Conservation (phyloP, 495 filamentous ascomycete species). For the Penicillium egyptiacum region DNA sequence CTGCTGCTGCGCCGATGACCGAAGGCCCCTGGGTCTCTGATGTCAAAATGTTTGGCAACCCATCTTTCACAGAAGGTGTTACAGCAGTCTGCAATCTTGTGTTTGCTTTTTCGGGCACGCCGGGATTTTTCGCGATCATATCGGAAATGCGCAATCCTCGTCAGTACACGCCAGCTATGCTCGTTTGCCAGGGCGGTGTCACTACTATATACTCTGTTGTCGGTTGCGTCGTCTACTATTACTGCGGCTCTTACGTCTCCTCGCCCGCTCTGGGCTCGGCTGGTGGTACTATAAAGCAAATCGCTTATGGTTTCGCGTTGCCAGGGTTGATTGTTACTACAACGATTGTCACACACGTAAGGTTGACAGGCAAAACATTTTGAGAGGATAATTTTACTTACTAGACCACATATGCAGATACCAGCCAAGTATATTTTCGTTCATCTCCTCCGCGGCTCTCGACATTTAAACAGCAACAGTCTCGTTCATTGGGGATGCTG, state of each 20-base stretch:
- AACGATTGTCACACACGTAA: constrained; percentile 23
- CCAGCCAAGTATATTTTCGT: constrained; percentile 59
- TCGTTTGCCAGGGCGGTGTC: constrained; percentile 38
- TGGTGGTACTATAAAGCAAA: constrained; percentile 57
- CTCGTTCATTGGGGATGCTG: constrained; percentile 54
- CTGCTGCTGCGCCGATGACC: constrained; percentile 26
- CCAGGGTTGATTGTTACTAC: constrained; percentile 46
- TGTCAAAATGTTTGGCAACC: constrained; percentile 23
- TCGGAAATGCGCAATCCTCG: constrained; percentile 68
- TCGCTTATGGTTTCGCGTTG: constrained; percentile 69
- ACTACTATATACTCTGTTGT: constrained; percentile 64
- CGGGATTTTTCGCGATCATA: constrained; percentile 66
- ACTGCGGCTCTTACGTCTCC: constrained; percentile 60
- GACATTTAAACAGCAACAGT: constrained; percentile 54
- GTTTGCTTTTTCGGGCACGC: constrained; percentile 61
- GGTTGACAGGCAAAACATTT: too few species aligned
- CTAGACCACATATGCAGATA: too few species aligned
- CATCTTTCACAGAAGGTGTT: constrained; percentile 36
- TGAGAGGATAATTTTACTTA: too few species aligned
- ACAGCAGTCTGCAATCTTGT: constrained; percentile 64
- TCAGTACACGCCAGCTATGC: constrained; percentile 57
- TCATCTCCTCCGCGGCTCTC: constrained; percentile 50
- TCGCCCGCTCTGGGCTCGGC: constrained; percentile 69
- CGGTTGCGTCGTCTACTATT: constrained; percentile 65
- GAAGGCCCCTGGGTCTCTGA: constrained; percentile 24